Conservation (phyloP, 2,329 filamentous ascomycete species). For the Penicillium hesseltinei region DNA sequence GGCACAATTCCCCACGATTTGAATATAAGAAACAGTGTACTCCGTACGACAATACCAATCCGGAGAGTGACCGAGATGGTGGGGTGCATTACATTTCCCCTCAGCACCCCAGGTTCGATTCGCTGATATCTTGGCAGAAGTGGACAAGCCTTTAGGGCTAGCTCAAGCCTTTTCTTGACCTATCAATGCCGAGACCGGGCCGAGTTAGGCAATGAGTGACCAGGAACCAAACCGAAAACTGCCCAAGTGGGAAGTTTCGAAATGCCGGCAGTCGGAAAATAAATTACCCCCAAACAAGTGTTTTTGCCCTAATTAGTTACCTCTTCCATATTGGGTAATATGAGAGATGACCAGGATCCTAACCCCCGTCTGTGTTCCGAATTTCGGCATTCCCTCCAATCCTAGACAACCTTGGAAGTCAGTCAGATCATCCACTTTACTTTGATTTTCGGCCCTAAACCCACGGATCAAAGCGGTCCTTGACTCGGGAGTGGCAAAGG, state of each 20-base stretch:
- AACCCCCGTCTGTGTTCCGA: not conserved
- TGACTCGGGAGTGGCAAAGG: slow-evolving; percentile 5
- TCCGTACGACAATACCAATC: not conserved
- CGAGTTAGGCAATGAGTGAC: not conserved
- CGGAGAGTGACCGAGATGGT: not conserved
- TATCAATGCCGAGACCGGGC: not conserved
- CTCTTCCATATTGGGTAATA: too few relatives aligned
- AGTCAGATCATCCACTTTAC: not conserved
- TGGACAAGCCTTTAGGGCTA: not conserved
- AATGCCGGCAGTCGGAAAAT: not conserved
- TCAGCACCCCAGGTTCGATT: not conserved
- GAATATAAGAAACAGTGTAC: not conserved
- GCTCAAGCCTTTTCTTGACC: not conserved
- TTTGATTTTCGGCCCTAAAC: not conserved
- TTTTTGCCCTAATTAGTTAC: too few relatives aligned
- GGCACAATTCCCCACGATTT: not conserved
- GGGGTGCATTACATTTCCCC: not conserved
- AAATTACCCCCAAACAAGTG: not conserved
- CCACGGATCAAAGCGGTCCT: not conserved
- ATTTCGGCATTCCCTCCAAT: slow-evolving; percentile 4
- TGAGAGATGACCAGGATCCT: not conserved
- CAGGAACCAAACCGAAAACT: not conserved
- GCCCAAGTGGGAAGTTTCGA: too few relatives aligned
- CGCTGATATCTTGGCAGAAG: not conserved
- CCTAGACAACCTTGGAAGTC: too few relatives aligned